phyloP scores from a whole-genome alignment of 371 early-diverging fungal genomes.

The Syncephalis plumigaleata region DNA sequence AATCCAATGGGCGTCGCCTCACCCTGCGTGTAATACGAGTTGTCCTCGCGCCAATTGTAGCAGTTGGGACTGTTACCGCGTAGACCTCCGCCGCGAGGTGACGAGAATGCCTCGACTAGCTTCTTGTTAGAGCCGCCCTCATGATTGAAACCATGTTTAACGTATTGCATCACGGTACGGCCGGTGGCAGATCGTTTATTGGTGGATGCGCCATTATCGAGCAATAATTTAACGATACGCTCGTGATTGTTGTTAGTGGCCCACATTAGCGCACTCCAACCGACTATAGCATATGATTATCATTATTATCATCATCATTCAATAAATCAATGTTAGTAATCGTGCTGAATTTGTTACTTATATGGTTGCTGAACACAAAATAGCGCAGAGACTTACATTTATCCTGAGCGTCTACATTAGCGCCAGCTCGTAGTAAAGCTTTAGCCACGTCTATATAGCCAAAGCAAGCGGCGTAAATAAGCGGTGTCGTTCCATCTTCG shows the following conservation, averaged over 20 bases:
- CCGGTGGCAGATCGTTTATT: conserved; percentile 53
- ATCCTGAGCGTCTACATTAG: conserved; percentile 57
- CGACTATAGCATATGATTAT: conserved; percentile 22
- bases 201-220: conserved; percentile 62
- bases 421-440: conserved; percentile 51
- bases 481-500: conserved; percentile 64
- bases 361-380: no score
- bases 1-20: no score
- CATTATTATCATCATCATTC: no score
- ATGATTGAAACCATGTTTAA: conserved; percentile 10
- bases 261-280: conserved; percentile 95
- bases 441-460: conserved; percentile 52
- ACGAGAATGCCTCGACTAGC: conserved; percentile 27
- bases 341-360: no score
- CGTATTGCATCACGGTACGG: conserved; percentile 61
- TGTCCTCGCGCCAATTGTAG: no score
- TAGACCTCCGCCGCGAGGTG: not conserved
- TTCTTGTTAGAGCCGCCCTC: conserved; percentile 30
- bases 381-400: conserved; percentile 53
- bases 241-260: conserved; percentile 78
- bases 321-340: no score
- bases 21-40: no score
- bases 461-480: conserved; percentile 79
- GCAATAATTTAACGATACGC: conserved; percentile 45
- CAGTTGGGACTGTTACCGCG: no score